These are phyloP conservation scores for Larix sibirica DNA, from an alignment of 83 land plant species.

Conservation along the genomic window DNA sequence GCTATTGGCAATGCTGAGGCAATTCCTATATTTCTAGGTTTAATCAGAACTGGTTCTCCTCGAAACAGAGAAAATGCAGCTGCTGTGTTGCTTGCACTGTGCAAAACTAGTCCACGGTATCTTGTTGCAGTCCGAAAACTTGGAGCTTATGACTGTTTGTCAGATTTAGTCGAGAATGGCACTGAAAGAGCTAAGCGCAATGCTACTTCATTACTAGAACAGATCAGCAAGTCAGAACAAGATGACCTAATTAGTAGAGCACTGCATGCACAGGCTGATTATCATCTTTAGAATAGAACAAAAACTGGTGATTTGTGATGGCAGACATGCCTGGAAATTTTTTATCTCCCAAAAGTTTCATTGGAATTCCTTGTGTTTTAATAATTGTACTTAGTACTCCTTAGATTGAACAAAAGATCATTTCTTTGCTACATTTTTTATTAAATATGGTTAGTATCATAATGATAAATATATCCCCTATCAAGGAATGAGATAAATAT, in stretches of 20 bases:
- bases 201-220: conserved; percentile 61
- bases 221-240: conserved; percentile 28
- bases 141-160: conserved; percentile 60
- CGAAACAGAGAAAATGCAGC: conserved; percentile 30
- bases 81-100: conserved; percentile 21
- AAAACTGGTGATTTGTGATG: too few relatives aligned
- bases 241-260: too few relatives aligned
- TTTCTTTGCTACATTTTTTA: too few relatives aligned
- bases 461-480: too few relatives aligned
- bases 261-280: too few relatives aligned
- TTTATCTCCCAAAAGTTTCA: too few relatives aligned
- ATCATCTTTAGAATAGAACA: background rate
- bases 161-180: conserved; percentile 67
- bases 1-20: conserved; percentile 21
- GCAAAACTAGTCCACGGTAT: conserved; percentile 10
- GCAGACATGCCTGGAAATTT: too few relatives aligned
- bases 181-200: conserved; percentile 75
- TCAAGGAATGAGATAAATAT: too few relatives aligned
- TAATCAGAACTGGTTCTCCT: conserved; percentile 23
- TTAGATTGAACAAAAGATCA: too few relatives aligned
- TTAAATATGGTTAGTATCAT: too few relatives aligned
- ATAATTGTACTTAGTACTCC: too few relatives aligned
- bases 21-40: conserved; percentile 24
- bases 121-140: conserved; percentile 51
- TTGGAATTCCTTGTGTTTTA: too few relatives aligned